Conservation (phyloP, 441 rosid species). For the Rhodomyrtus psidioides region DNA sequence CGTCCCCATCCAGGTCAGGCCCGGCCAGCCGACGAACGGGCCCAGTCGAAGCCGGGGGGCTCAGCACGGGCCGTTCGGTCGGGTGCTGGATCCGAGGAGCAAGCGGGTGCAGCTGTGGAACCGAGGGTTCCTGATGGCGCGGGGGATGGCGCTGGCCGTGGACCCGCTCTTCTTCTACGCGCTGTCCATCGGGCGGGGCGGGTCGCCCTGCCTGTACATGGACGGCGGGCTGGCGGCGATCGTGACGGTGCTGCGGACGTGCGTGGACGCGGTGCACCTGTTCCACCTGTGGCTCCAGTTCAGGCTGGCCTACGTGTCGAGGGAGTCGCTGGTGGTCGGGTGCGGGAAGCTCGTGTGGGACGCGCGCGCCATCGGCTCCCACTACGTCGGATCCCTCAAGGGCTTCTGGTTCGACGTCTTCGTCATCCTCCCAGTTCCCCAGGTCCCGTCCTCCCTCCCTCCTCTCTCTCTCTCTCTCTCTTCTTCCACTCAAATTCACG, state of each 20-base stretch:
- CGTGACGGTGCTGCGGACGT: conserved; percentile 43
- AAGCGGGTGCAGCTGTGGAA: conserved; percentile 54
- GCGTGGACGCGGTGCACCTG: conserved; percentile 43
- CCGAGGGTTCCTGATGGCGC: conserved; percentile 45
- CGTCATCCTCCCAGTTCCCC: conserved; percentile 70
- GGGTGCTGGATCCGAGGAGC: conserved; percentile 58
- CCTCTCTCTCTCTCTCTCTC: not conserved
- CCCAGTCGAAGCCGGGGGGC: not conserved
- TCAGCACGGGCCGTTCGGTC: conserved; percentile 27
- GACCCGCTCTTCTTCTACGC: conserved; percentile 79
- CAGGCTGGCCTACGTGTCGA: conserved; percentile 57
- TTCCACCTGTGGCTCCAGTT: conserved; percentile 71
- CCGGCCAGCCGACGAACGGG: not conserved
- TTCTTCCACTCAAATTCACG: not conserved
- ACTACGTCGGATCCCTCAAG: conserved; percentile 42
- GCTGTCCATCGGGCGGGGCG: conserved; percentile 27
- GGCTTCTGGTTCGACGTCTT: conserved; percentile 72
- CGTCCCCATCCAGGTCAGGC: conserved; percentile 40
- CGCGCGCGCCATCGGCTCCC: conserved; percentile 53
- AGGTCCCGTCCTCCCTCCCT: conserved; percentile 22
- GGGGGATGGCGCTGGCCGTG: conserved; percentile 53
- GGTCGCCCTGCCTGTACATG: conserved; percentile 52
- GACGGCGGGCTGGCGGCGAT: conserved; percentile 46
- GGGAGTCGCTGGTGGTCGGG: conserved; percentile 63
- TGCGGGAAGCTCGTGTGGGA: conserved; percentile 86